Evolutionary conservation across 2,329 filamentous ascomycete species (phyloP), one percentile per base, ranked within the genome.

Genomic region (Sclerotinia minor): DNA sequence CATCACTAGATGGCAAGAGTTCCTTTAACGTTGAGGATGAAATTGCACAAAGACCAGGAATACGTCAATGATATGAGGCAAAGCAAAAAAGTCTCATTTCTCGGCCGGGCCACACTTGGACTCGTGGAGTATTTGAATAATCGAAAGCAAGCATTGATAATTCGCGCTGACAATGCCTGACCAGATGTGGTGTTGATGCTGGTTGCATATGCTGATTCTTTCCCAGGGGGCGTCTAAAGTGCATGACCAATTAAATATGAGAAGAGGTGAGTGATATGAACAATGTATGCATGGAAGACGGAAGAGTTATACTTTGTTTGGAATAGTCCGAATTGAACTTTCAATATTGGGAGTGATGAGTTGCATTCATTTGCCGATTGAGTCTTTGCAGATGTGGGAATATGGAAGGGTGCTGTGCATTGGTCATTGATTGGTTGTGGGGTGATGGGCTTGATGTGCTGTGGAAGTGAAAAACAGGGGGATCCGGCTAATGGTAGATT

Each of bases 161-260:
- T 49, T 61, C 45, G 45, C 59, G 59, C 59, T 61, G 59, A 61
- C 59, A 50, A 55, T 55, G 53, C 53, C 13, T 55, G 53, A 35
- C 53, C 19, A 60, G 44, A 45, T 49, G 17, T 35, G 47, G 17
- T 35, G 47, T 60, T 26, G 58, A 60, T 61, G 45, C 13, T 38
- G 47, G 58, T 11, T 38, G 59, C 45, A 50, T 49, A 38, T 50
- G 38, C 15, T 21, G 45, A 38, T 38, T 38, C n/a, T n/a, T 50
- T 38, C 44, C 59, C 24, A 38, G 59, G 38, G 38, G 59, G 59
- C 59, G 59, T 50, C 21, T 61, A 61, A 38, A 38, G 54, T 38
- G 41, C 26, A 61, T 26, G 8, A 3, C 59, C 59, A 61, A 61
- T 61, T 8, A 21, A n/a, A 26, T 19, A 17, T 2, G 26, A 13